Evolutionary conservation across 2,329 filamentous ascomycete species (phyloP).

Genomic region (Apiospora rasikravindrae): DNA sequence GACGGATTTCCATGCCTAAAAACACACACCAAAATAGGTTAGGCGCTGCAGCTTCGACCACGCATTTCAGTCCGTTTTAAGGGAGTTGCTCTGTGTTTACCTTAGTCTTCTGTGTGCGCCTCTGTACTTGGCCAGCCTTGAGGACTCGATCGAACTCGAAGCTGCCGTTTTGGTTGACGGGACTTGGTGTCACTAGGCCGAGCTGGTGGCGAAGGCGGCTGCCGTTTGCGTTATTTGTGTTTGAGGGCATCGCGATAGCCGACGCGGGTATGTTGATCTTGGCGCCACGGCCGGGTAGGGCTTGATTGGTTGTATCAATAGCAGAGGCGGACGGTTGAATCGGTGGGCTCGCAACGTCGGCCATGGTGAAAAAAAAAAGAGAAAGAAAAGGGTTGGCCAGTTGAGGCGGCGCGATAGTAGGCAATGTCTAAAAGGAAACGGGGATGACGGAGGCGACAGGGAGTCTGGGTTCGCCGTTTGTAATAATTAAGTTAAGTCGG

Average conservation of each 20-base stretch:
- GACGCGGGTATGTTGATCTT: constrained; percentile 34
- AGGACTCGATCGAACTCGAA: constrained; percentile 95
- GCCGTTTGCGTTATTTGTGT: constrained; percentile 26
- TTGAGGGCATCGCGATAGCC: constrained; percentile 33
- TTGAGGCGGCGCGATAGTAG: neutral
- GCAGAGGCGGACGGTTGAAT: neutral
- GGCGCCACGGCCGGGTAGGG: constrained; percentile 33
- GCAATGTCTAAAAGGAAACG: constrained; percentile 4
- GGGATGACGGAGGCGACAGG: constrained; percentile 6
- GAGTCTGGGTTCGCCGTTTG: neutral
- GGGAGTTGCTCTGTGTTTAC: constrained; percentile 49
- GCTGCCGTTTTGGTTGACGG: constrained; percentile 92
- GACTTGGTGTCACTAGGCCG: constrained; percentile 72
- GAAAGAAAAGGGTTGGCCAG: neutral
- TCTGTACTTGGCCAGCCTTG: constrained; percentile 85
- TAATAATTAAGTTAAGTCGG: constrained; percentile 1
- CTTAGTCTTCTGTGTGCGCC: constrained; percentile 93
- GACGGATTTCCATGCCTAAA: constrained; percentile 84
- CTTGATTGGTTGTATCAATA: constrained; percentile 19
- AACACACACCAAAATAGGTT: constrained; percentile 18
- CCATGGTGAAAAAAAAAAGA: constrained; percentile 9
- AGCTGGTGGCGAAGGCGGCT: constrained; percentile 49
- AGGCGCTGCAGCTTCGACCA: constrained; percentile 11
- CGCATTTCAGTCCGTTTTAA: constrained; percentile 20
- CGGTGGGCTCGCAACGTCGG: constrained; percentile 5